phyloP scores from a whole-genome alignment of 2,329 filamentous ascomycete species.

The Xylaria sp. region DNA sequence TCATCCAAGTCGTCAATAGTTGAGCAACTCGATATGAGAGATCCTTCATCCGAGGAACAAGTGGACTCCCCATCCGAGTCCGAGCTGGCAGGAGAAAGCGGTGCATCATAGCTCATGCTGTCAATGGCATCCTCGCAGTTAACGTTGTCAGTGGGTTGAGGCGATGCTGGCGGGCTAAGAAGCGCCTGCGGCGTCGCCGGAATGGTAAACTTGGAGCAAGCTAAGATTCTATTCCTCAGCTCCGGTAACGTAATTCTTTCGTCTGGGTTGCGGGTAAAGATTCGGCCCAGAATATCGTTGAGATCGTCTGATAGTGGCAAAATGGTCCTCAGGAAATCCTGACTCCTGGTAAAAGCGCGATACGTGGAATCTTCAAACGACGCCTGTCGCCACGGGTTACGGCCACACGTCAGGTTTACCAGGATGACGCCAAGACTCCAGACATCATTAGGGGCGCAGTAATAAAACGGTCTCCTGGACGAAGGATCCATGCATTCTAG shows the following conservation, averaged over 20 bases:
- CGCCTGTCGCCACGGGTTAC: conserved; percentile 98
- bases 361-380: conserved; percentile 95
- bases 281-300: conserved; percentile 84
- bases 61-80: conserved; percentile 56
- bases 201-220: conserved; percentile 79
- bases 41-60: conserved; percentile 65
- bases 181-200: conserved; percentile 52
- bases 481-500: conserved; percentile 89
- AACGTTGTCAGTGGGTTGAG: conserved; percentile 61
- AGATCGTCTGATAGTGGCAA: conserved; percentile 90
- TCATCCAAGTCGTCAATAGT: conserved; percentile 63
- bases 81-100: conserved; percentile 63
- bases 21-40: conserved; percentile 65
- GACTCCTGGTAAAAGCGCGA: conserved; percentile 85
- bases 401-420: conserved; percentile 96
- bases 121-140: conserved; percentile 59
- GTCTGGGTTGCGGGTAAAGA: conserved; percentile 88
- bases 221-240: conserved; percentile 79
- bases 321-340: conserved; percentile 90
- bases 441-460: conserved; percentile 93
- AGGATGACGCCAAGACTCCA: conserved; percentile 99
- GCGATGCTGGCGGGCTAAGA: conserved; percentile 56
- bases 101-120: conserved; percentile 57
- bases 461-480: conserved; percentile 80
- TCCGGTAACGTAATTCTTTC: conserved; percentile 85